Evolutionary conservation across 192 early-diverging fungal genomes (phyloP).

Genomic region (Coemansia sp.): DNA sequence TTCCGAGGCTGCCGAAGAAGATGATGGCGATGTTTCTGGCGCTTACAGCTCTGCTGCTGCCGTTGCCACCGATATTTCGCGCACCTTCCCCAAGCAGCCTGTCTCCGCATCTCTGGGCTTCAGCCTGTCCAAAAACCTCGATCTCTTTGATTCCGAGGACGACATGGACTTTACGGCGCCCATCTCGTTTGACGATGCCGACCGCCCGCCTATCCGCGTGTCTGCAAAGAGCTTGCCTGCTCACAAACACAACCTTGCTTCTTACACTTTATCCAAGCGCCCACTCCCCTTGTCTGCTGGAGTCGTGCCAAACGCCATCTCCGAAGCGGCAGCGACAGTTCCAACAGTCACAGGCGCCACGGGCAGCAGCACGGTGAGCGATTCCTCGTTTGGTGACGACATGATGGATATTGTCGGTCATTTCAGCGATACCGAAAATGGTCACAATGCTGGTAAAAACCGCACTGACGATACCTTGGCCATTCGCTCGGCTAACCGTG

Average conservation of each 20-base stretch:
- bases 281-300: slow-evolving; percentile 9
- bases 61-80: slow-evolving; percentile 26
- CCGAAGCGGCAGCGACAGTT: neutral
- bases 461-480: neutral
- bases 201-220: neutral
- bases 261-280: slow-evolving; percentile 12
- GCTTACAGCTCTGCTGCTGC: slow-evolving; percentile 25
- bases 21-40: slow-evolving; percentile 18
- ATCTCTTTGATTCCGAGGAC: slow-evolving; percentile 33
- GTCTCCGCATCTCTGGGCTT: slow-evolving; percentile 37
- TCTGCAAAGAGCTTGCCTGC: slow-evolving; percentile 34
- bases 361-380: slow-evolving; percentile 14
- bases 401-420: slow-evolving; percentile 31
- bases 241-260: neutral
- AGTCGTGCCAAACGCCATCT: neutral
- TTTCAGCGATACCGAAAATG: slow-evolving; percentile 35
- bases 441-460: neutral
- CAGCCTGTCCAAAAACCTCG: slow-evolving; percentile 22
- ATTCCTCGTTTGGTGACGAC: slow-evolving; percentile 28
- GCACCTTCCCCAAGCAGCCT: slow-evolving; percentile 46
- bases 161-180: slow-evolving; percentile 48
- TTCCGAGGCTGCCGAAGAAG: slow-evolving; percentile 43
- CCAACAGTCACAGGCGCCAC: neutral
- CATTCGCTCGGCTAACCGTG: slow-evolving; percentile 16
- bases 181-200: slow-evolving; percentile 33